Base-by-base conservation (phyloP, 331 rosid genomes). In the Rosa hybrid region DNA sequence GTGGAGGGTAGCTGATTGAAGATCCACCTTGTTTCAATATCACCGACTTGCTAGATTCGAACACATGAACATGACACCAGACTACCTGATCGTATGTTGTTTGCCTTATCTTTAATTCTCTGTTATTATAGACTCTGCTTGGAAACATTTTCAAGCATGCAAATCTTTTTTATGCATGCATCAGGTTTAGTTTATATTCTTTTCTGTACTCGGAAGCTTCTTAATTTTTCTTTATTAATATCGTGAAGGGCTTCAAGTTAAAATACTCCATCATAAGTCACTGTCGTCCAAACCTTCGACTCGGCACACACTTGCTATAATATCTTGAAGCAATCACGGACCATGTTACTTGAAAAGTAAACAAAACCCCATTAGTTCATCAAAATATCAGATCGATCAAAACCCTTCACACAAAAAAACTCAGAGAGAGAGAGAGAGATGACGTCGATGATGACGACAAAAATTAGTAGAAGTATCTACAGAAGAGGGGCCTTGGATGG, bases 391-490 rank as follows among this genome's bases (percentile, higher is more conserved):
- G 34, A 64, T 13, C 17, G 9, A 53, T 65, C 53, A 11, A 44
- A 44, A n/a, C 74, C 71, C 48, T 69, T 41, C 9, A 39, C 45
- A 38, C n/a, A 73, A 25, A 18, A 38, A 16, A 39, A 27, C 30
- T 0, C 1, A 27, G 39, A 79, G 56, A 72, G 45, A 57, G 13
- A 72, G 67, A 14, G 46, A 44, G 46, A 59, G 56, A 78, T 49
- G 72, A 72, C 20, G 68, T 34, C 1, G 82, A 70, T 27, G 44
- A 84, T 88, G 79, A 86, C 71, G 88, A 89, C 72, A 88, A 83
- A 83, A 88, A 86, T 84, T 88, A 89, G 88, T 71, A 80, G 85
- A 87, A 83, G 85, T 75, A 81, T 81, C 71, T 54, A 72, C 25
- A 11, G 80, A 57, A 80, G 76, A 78, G 68, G 81, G 68, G 80